phyloP scores from a whole-genome alignment of 106 monocot genomes.

The Dioscorea zingiberensis region DNA sequence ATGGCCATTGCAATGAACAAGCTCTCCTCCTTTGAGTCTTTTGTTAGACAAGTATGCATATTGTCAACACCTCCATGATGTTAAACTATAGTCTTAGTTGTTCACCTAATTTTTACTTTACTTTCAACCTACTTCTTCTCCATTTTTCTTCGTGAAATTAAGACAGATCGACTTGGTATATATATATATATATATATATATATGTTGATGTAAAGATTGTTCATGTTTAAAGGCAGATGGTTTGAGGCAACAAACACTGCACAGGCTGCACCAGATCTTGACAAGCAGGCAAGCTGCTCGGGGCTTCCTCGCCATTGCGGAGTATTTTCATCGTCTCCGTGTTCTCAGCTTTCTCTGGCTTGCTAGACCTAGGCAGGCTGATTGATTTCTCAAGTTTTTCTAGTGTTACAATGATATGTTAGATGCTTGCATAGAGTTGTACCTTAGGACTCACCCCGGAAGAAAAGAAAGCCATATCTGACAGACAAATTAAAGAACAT shows the following conservation, averaged over 20 bases:
- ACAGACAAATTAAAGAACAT: no score
- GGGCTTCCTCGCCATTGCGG: constrained; percentile 54
- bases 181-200: no score
- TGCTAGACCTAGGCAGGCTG: constrained; percentile 43
- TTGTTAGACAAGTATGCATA: constrained; percentile 62
- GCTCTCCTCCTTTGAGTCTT: constrained; percentile 70
- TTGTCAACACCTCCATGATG: neutral
- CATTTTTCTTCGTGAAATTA: no score
- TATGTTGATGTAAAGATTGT: constrained; percentile 17
- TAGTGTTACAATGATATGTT: no score
- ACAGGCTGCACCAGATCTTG: constrained; percentile 60
- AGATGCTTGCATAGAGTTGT: no score
- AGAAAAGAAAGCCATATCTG: no score
- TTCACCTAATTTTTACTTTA: neutral
- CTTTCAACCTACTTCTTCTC: neutral
- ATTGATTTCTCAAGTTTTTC: no score
- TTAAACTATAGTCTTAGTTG: neutral
- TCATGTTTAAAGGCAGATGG: constrained; percentile 10
- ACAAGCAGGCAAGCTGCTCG: constrained; percentile 53
- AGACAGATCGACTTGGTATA: no score
- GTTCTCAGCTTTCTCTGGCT: constrained; percentile 73
- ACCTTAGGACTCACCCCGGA: no score
- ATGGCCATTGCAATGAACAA: constrained; percentile 86
- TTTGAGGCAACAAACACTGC: constrained; percentile 64
- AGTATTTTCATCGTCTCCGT: constrained; percentile 76